Percentiles rank a stretch among this genome's conserved stretches.
These are phyloP conservation scores for Mortierella sp. DNA, from an alignment of 371 early-diverging fungal genomes.

Conservation along the genomic window DNA sequence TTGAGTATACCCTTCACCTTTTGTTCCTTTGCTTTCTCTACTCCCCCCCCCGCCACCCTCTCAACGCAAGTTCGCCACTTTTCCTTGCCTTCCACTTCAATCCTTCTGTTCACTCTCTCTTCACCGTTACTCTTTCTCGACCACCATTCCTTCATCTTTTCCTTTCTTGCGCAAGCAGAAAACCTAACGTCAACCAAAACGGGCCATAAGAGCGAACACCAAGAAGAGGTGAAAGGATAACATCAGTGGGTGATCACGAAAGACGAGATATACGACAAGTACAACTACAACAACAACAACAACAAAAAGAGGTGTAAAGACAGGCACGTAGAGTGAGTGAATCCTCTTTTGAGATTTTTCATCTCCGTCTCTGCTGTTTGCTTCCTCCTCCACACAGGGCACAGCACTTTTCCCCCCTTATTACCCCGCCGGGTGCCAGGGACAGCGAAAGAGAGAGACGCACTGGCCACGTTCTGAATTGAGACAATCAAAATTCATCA, in stretches of 20 bases:
- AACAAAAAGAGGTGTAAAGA: conserved; percentile 7
- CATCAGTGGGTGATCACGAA: not conserved
- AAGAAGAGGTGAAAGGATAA: not conserved
- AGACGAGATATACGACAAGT: not conserved
- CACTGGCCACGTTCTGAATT: not conserved
- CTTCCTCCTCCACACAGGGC: not conserved
- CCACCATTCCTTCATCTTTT: not conserved
- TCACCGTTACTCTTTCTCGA: not conserved
- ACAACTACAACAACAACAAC: not conserved
- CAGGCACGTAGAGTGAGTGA: conserved; percentile 11
- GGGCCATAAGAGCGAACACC: not conserved
- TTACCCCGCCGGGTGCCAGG: not conserved
- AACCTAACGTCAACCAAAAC: not conserved
- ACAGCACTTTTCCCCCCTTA: not conserved
- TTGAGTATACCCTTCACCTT: not conserved
- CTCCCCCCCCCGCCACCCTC: too few relatives aligned
- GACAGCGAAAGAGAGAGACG: not conserved
- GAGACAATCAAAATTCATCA: not conserved
- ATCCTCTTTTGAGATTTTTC: not conserved
- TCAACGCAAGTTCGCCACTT: not conserved
- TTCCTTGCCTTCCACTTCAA: not conserved
- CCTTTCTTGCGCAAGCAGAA: not conserved
- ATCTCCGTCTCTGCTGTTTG: not conserved
- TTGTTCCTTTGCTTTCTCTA: not conserved
- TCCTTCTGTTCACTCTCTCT: too few relatives aligned